Conservation (phyloP, 805 yeast species). For the Ogataea philodendri region DNA sequence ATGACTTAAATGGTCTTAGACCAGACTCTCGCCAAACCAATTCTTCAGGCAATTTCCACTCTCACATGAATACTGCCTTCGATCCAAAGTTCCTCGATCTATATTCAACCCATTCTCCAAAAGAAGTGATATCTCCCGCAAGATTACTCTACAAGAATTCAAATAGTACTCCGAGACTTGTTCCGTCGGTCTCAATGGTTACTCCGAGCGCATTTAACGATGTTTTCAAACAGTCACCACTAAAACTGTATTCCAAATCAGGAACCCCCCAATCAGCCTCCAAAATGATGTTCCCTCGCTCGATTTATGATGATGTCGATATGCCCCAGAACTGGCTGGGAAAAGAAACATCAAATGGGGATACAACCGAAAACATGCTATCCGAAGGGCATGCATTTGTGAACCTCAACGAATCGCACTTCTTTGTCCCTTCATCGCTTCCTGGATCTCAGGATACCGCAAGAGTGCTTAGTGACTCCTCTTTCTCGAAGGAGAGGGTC, state of each 20-base stretch:
- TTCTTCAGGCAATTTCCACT: conserved; percentile 10
- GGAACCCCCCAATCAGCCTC: conserved; percentile 15
- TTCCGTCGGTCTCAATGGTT: conserved; percentile 9
- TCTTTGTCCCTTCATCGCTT: conserved; percentile 18
- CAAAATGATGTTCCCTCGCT: conserved; percentile 15
- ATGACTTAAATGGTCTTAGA: conserved; percentile 12
- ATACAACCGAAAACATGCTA: conserved; percentile 18
- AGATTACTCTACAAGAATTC: conserved; percentile 15
- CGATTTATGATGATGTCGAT: conserved; percentile 18
- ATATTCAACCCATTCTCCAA: conserved; percentile 15
- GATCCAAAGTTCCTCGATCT: conserved; percentile 18
- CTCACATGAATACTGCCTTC: conserved; percentile 12
- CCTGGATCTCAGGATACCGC: conserved; percentile 22
- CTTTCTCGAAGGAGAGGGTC: conserved; percentile 13
- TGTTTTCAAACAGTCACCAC: conserved; percentile 16
- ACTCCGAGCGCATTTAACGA: conserved; percentile 14
- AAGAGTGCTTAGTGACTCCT: conserved; percentile 12
- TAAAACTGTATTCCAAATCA: conserved; percentile 14
- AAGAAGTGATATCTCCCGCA: conserved; percentile 20
- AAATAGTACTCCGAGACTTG: conserved; percentile 13
- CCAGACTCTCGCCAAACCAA: conserved; percentile 13
- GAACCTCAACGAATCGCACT: conserved; percentile 17
- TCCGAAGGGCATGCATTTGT: conserved; percentile 17
- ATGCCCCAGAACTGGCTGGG: conserved; percentile 15
- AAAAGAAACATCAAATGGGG: conserved; percentile 15